Evolutionary conservation across 345 rosid genomes (phyloP).

Genomic region (Eucalyptus dawsonii): DNA sequence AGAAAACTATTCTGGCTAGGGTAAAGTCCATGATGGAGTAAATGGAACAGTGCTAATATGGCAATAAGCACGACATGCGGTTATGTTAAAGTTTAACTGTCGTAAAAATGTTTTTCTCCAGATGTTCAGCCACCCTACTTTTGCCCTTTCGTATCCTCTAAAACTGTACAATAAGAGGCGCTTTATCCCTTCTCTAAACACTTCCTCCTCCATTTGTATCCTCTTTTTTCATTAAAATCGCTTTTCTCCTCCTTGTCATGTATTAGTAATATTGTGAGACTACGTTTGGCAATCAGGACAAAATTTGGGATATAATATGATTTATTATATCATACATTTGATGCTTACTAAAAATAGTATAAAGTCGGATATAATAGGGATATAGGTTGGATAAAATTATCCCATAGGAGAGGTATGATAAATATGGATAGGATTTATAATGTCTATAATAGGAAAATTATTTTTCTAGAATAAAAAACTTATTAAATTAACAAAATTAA

Average conservation of each 20-base stretch:
- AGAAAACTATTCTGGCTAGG: neutral
- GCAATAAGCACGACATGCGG: neutral
- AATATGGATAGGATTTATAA: too few species aligned
- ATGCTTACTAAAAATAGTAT: too few species aligned
- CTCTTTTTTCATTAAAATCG: neutral
- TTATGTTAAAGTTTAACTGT: neutral
- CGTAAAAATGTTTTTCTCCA: neutral
- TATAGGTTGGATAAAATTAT: too few species aligned
- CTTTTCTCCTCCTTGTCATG: neutral
- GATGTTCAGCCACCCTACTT: neutral
- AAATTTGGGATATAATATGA: too few species aligned
- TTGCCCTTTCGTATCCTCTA: neutral
- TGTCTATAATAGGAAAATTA: too few species aligned
- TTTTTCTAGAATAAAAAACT: too few species aligned
- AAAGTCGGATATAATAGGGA: too few species aligned
- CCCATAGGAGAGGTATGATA: rapidly evolving
- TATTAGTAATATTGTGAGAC: neutral
- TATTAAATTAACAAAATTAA: too few species aligned
- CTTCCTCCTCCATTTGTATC: neutral
- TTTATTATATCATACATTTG: too few species aligned
- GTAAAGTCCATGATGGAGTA: neutral
- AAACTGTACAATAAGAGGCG: neutral
- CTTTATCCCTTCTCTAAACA: neutral
- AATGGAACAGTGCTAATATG: neutral
- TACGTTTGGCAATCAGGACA: too few species aligned